Evolutionary conservation across 768 basidiomycete genomes (phyloP), one percentile per base, ranked within the genome.

Genomic region (Daedalea quercina): DNA sequence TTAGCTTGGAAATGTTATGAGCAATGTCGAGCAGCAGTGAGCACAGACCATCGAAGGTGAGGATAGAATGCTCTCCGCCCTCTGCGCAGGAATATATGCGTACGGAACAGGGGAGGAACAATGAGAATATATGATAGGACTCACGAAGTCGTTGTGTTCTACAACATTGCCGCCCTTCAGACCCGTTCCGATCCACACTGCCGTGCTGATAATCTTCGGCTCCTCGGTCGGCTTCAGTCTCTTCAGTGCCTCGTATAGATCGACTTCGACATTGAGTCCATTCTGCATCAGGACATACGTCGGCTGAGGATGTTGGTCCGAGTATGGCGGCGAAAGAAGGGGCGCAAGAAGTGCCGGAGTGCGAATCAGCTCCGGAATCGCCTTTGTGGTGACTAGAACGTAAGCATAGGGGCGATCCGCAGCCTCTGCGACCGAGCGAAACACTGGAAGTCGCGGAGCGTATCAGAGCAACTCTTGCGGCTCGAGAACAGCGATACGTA

Each of bases 321-420:
- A 59, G 67, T 82, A 80, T 22, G 75, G 68, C 1, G 67, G 41
- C 2, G 73, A 72, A 43, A 90, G 65, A 34, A 89, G 64, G 6
- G 83, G 78, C 7, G 70, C 70, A 22, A 90, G 73, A 8, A 90
- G 64, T 3, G 68, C 63, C 0, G 86, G 70, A 6, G 83, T 87
- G 11, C 73, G 76, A 1, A 69, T 60, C 9, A 85, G 61, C 59
- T 90, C 87, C 3, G 87, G 87, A 17, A 89, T 67, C 3, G 81
- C 80, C 63, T 90, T 90, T 1, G 85, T 87, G 3, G 82, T 74
- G 44, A 88, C 63, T 26, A 90, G 66, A 4, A 87, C 85, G 63
- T 83, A 81, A 42, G 76, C 72, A 64, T 88, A 90, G 0, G 74
- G 62, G 33, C 71, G 63, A 62, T 85, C 84, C 17, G 77, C 72